phyloP scores from a whole-genome alignment of 352 stramenopile species.

The Pythium folliculosum region DNA sequence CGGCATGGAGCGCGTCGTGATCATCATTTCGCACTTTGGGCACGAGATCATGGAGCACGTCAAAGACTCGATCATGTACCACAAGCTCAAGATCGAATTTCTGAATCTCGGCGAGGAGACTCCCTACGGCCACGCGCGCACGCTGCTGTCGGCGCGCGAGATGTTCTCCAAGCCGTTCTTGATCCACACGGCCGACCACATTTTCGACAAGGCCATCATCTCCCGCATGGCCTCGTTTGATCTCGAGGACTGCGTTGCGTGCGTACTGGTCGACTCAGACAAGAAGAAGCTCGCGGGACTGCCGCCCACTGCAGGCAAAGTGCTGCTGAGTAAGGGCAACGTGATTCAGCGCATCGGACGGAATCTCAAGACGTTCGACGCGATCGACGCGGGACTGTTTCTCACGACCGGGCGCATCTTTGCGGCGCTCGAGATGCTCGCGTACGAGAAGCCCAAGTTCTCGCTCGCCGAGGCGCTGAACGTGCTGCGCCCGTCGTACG shows the following conservation, averaged over 20 bases:
- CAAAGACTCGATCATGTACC: conserved; percentile 70
- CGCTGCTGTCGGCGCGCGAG: conserved; percentile 69
- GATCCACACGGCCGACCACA: conserved; percentile 85
- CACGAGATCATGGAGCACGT: conserved; percentile 83
- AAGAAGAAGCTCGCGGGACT: conserved; percentile 58
- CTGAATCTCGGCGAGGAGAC: conserved; percentile 82
- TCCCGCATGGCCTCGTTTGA: conserved; percentile 69
- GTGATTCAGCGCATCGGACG: conserved; percentile 66
- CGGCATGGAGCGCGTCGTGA: conserved; percentile 80
- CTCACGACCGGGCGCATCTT: conserved; percentile 71
- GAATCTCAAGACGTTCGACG: conserved; percentile 69
- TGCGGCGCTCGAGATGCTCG: conserved; percentile 79
- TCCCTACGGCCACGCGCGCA: conserved; percentile 70
- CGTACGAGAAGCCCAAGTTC: conserved; percentile 85
- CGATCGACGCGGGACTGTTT: conserved; percentile 78
- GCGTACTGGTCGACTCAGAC: conserved; percentile 75
- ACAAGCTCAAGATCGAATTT: conserved; percentile 84
- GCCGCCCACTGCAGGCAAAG: conserved; percentile 67
- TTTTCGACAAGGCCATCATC: conserved; percentile 82
- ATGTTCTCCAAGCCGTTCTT: conserved; percentile 84
- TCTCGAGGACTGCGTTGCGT: conserved; percentile 68
- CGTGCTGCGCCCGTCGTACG: conserved; percentile 74
- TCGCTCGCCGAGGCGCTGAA: conserved; percentile 84
- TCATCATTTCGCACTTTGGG: conserved; percentile 84
- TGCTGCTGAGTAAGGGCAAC: conserved; percentile 53